Percentiles rank a stretch among this genome's conserved stretches.
Evolutionary conservation across 768 basidiomycete genomes (phyloP).

Genomic region (Ramaria rubella): DNA sequence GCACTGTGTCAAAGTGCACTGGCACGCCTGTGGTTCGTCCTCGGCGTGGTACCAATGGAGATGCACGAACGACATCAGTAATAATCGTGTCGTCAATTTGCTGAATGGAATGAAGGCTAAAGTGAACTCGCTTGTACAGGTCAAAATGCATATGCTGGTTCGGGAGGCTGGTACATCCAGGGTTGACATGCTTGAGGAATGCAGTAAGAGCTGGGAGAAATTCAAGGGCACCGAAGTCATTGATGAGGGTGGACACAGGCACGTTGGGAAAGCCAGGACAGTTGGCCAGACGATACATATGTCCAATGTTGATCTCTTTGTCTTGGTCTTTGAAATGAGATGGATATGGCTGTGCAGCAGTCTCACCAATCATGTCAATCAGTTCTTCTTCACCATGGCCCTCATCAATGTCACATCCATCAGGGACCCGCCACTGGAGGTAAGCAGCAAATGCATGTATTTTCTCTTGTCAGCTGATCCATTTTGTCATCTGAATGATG

Average conservation of each 20-base stretch:
- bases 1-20: conserved; percentile 11
- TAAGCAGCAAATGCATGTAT: neutral
- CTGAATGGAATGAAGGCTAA: neutral
- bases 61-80: neutral
- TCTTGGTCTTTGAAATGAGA: too few species aligned
- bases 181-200: neutral
- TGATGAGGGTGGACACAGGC: too few species aligned
- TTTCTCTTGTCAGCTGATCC: conserved; percentile 8
- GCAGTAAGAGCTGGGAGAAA: neutral
- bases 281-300: too few species aligned
- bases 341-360: too few species aligned
- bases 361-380: neutral
- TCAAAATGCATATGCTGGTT: neutral
- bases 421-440: neutral
- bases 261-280: too few species aligned
- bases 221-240: too few species aligned
- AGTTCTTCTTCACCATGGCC: neutral
- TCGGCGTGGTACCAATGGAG: neutral
- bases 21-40: neutral
- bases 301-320: too few species aligned
- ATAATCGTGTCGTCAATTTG: neutral
- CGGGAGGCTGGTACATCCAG: neutral
- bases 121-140: neutral
- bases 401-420: too few species aligned
- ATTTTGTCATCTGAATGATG: conserved; percentile 12